phyloP scores from a whole-genome alignment of 331 rosid genomes.

The Erythrophleum ivorense region DNA sequence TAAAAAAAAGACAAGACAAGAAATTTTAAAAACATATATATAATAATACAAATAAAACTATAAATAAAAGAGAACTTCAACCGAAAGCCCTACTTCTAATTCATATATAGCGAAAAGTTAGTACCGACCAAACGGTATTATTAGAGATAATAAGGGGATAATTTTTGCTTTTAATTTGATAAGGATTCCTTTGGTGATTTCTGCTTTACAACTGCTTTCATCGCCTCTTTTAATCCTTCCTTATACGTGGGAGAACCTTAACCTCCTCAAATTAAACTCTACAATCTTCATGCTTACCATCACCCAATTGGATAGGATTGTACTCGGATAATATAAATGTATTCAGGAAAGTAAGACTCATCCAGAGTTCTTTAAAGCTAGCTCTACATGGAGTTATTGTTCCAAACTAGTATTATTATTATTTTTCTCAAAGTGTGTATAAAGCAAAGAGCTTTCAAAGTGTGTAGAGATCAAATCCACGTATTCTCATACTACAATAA shows the following conservation, averaged over 20 bases:
- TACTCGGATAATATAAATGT: too few species aligned
- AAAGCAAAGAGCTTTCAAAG: conserved; percentile 1
- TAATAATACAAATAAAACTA: neutral
- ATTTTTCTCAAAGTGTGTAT: neutral
- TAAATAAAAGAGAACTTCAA: neutral
- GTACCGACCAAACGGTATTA: conserved; percentile 1
- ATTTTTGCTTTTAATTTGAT: neutral
- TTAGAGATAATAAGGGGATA: neutral
- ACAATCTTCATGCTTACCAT: neutral
- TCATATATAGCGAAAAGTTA: neutral
- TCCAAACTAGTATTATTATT: neutral
- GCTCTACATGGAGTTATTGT: too few species aligned
- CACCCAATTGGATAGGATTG: neutral
- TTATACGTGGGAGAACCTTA: neutral
- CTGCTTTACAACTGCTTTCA: neutral
- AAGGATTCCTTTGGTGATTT: conserved; percentile 22
- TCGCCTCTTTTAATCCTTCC: too few species aligned
- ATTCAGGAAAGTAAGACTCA: neutral
- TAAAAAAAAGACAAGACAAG: neutral
- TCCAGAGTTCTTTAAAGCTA: neutral
- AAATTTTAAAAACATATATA: neutral
- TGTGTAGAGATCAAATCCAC: neutral
- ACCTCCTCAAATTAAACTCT: neutral
- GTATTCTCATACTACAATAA: neutral
- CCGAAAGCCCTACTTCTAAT: neutral